phyloP scores from a whole-genome alignment of 495 filamentous ascomycete species.

The Penicillium cinerascens region DNA sequence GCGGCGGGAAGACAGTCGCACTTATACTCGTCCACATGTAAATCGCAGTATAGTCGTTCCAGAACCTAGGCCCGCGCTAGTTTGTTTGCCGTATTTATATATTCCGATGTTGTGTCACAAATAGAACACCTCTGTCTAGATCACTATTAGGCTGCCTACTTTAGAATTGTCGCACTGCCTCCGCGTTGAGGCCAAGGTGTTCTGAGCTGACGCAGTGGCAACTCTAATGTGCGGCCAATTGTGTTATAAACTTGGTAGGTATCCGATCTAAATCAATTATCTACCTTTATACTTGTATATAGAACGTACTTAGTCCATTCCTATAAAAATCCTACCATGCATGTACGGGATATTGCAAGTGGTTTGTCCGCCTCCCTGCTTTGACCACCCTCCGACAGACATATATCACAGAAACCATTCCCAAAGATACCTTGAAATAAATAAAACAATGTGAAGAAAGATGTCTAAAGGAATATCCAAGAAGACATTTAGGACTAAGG shows the following conservation, averaged over 20 bases:
- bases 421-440: too few species aligned
- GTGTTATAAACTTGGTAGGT: too few species aligned
- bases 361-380: too few species aligned
- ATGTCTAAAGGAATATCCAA: too few species aligned
- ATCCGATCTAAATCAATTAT: not conserved
- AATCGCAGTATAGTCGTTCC: not conserved
- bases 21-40: conserved; percentile 4
- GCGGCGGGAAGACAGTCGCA: not conserved
- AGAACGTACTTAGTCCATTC: too few species aligned
- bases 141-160: not conserved
- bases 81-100: not conserved
- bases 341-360: too few species aligned
- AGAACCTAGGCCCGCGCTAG: conserved; percentile 1
- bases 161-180: not conserved
- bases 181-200: conserved; percentile 5
- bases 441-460: too few species aligned
- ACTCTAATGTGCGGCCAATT: not conserved
- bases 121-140: not conserved
- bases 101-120: not conserved
- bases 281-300: too few species aligned
- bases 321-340: too few species aligned
- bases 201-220: not conserved
- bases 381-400: too few species aligned
- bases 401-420: too few species aligned
- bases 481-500: too few species aligned